Evolutionary conservation across 768 basidiomycete genomes (phyloP).

Genomic region (Leccinum truebloodii): DNA sequence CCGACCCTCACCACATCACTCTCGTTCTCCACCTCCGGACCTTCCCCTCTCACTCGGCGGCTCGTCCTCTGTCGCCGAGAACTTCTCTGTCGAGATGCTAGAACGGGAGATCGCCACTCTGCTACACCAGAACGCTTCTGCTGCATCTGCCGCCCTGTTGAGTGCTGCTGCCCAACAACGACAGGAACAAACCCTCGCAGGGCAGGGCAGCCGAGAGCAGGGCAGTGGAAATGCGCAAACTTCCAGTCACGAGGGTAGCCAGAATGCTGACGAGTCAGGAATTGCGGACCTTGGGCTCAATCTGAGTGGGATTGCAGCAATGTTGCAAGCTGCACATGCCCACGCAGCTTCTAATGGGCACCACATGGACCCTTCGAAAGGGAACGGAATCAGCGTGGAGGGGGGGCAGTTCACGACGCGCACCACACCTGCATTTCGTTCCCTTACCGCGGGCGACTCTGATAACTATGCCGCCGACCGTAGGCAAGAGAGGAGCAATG

Average conservation of each 20-base stretch:
- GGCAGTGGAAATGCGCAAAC: constrained; percentile 20
- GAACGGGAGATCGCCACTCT: constrained; percentile 77
- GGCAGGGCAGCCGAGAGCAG: constrained; percentile 36
- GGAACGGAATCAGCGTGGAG: constrained; percentile 45
- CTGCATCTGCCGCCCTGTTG: constrained; percentile 62
- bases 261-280: constrained; percentile 17
- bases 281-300: constrained; percentile 51
- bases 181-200: constrained; percentile 45
- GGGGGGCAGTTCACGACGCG: constrained; percentile 57
- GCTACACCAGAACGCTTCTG: constrained; percentile 73
- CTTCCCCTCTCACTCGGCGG: constrained; percentile 40
- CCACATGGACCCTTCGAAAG: constrained; percentile 46
- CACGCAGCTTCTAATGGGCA: constrained; percentile 53
- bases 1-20: constrained; percentile 15
- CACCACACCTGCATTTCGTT: constrained; percentile 77
- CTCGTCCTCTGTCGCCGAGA: constrained; percentile 43
- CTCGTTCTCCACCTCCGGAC: constrained; percentile 26
- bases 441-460: constrained; percentile 56
- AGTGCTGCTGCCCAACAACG: constrained; percentile 70
- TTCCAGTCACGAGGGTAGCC: constrained; percentile 10
- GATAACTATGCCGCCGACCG: constrained; percentile 24
- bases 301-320: constrained; percentile 70
- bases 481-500: constrained; percentile 39
- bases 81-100: constrained; percentile 69
- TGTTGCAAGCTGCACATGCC: constrained; percentile 75